Conservation (phyloP, 371 early-diverging fungal species). For the Phascolomyces articulosus region DNA sequence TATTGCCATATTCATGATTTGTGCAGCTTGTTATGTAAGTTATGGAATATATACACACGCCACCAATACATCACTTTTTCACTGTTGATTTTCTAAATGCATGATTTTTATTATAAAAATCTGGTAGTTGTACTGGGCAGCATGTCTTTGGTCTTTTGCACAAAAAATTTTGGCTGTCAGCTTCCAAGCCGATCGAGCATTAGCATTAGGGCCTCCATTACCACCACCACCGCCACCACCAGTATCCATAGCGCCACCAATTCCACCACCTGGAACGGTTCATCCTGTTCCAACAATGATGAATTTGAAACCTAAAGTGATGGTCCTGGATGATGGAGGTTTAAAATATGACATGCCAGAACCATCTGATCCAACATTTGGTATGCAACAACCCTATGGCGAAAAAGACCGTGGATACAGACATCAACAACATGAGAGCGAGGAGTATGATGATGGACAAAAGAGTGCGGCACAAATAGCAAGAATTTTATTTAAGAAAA, state of each 20-base stretch:
- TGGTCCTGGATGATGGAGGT: neutral
- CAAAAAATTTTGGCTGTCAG: constrained; percentile 20
- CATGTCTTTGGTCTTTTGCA: constrained; percentile 27
- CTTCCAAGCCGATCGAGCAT: neutral
- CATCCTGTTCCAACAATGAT: neutral
- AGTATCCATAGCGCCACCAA: constrained; percentile 17
- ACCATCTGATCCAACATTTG: too few species aligned
- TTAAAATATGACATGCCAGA: neutral
- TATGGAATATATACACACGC: too few species aligned
- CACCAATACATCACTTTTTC: too few species aligned
- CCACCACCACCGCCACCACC: constrained; percentile 11
- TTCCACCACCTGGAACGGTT: too few species aligned
- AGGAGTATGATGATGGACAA: constrained; percentile 17
- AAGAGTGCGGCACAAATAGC: constrained; percentile 26
- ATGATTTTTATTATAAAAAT: too few species aligned
- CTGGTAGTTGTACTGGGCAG: constrained; percentile 31
- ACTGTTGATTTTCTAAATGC: too few species aligned
- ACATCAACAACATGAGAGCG: too few species aligned
- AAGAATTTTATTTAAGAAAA: neutral
- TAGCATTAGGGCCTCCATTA: constrained; percentile 4
- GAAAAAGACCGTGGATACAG: neutral
- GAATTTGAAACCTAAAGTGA: constrained; percentile 17
- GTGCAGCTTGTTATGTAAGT: constrained; percentile 31
- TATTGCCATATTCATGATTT: constrained; percentile 23
- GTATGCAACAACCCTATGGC: neutral